Percentiles rank a stretch among this genome's conserved stretches.
Conservation (phyloP, 495 filamentous ascomycete genomes). For the Tuber indicum region DNA sequence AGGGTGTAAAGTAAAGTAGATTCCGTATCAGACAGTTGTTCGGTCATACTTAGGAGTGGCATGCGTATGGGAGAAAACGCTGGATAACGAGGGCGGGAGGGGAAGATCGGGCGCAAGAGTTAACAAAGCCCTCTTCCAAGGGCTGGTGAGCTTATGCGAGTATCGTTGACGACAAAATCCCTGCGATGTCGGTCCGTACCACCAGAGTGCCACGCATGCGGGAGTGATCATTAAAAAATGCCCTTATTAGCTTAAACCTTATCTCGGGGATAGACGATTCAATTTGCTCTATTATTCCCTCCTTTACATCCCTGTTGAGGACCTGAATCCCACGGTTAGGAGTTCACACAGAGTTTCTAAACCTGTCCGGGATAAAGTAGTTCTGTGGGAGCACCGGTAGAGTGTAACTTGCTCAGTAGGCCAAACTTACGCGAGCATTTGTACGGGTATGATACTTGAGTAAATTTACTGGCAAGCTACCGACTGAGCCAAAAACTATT, state of each 20-base stretch:
- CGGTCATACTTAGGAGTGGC: background rate
- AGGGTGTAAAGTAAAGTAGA: background rate
- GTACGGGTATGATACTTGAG: too few species aligned
- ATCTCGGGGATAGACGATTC: background rate
- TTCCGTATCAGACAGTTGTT: background rate
- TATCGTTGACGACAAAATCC: background rate
- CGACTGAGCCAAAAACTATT: background rate
- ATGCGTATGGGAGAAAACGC: background rate
- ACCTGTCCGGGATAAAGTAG: background rate
- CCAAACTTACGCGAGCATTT: too few species aligned
- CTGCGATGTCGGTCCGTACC: background rate
- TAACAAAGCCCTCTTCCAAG: background rate
- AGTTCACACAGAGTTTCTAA: background rate
- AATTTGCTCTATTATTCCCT: background rate
- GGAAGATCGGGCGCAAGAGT: background rate
- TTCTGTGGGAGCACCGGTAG: background rate
- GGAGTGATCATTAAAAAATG: background rate
- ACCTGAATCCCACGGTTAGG: background rate
- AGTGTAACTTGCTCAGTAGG: too few species aligned
- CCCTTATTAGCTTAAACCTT: background rate
- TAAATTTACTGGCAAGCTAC: background rate
- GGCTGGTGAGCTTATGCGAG: background rate
- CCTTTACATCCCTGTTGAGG: background rate
- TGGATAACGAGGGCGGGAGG: background rate
- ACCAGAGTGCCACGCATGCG: background rate